Conservation (phyloP, 176 grass and related monocot species). For the Aegilops longissima region DNA sequence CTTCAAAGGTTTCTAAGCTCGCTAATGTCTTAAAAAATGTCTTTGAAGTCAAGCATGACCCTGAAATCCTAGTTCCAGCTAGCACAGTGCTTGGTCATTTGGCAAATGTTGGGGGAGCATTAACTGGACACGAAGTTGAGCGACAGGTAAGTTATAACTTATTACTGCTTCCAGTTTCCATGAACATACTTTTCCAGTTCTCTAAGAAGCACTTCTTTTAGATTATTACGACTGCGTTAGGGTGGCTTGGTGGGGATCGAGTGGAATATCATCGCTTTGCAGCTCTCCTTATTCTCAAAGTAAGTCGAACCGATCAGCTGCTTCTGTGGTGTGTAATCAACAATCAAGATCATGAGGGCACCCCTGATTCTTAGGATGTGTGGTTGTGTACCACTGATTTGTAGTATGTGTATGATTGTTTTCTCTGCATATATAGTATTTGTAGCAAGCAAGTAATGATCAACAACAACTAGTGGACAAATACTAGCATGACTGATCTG, state of each 20-base stretch:
- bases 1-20: slow-evolving; percentile 86
- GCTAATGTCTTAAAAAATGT: slow-evolving; percentile 63
- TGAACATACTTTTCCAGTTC: slow-evolving; percentile 17
- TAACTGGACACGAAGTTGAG: slow-evolving; percentile 87
- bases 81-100: slow-evolving; percentile 90
- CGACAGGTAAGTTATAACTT: slow-evolving; percentile 50
- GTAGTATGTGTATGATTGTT: neutral
- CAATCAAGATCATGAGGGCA: neutral
- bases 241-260: slow-evolving; percentile 71
- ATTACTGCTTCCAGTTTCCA: neutral
- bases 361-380: neutral
- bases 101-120: slow-evolving; percentile 77
- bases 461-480: neutral
- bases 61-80: slow-evolving; percentile 79
- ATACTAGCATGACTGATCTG: neutral
- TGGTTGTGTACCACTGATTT: neutral
- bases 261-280: slow-evolving; percentile 89
- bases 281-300: slow-evolving; percentile 96
- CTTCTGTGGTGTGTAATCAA: neutral
- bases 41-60: slow-evolving; percentile 84
- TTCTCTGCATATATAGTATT: neutral
- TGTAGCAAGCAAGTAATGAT: neutral
- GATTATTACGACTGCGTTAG: slow-evolving; percentile 94
- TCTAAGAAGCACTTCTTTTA: slow-evolving; percentile 25
- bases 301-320: slow-evolving; percentile 38